Conservation (phyloP, 2,329 filamentous ascomycete genomes). For the Penicillium sp. region DNA sequence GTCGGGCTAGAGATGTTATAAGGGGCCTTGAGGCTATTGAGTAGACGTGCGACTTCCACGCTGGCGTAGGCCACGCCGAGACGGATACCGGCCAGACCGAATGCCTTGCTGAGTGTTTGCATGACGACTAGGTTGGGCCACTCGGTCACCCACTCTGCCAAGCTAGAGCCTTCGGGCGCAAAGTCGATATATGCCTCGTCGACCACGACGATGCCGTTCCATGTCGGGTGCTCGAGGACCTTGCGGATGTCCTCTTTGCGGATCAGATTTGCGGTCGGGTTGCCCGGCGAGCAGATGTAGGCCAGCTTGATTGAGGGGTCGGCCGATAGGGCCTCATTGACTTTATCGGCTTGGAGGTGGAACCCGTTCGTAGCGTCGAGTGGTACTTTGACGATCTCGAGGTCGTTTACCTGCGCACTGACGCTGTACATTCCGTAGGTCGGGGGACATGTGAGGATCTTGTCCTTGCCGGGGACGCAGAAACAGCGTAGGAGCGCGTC, state of each 20-base stretch:
- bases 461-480: slow-evolving; percentile 81
- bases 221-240: slow-evolving; percentile 79
- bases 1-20: slow-evolving; percentile 94
- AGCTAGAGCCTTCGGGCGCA: slow-evolving; percentile 70
- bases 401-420: slow-evolving; percentile 89
- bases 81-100: slow-evolving; percentile 90
- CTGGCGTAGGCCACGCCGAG: slow-evolving; percentile 82
- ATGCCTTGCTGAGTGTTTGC: slow-evolving; percentile 98
- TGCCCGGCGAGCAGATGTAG: slow-evolving; percentile 93
- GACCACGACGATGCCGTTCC: slow-evolving; percentile 91
- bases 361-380: slow-evolving; percentile 71
- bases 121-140: slow-evolving; percentile 96
- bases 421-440: slow-evolving; percentile 99
- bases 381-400: slow-evolving; percentile 81
- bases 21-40: slow-evolving; percentile 92
- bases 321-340: slow-evolving; percentile 63
- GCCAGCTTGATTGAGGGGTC: slow-evolving; percentile 74
- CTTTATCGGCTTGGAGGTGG: slow-evolving; percentile 66
- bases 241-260: slow-evolving; percentile 69
- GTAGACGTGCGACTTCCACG: slow-evolving; percentile 68
- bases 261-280: slow-evolving; percentile 81
- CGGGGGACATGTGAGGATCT: slow-evolving; percentile 89
- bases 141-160: slow-evolving; percentile 87
- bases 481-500: slow-evolving; percentile 92
- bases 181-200: slow-evolving; percentile 99